Base-by-base conservation (phyloP, 2,329 filamentous ascomycete genomes). In the Verticillium dahliae region DNA sequence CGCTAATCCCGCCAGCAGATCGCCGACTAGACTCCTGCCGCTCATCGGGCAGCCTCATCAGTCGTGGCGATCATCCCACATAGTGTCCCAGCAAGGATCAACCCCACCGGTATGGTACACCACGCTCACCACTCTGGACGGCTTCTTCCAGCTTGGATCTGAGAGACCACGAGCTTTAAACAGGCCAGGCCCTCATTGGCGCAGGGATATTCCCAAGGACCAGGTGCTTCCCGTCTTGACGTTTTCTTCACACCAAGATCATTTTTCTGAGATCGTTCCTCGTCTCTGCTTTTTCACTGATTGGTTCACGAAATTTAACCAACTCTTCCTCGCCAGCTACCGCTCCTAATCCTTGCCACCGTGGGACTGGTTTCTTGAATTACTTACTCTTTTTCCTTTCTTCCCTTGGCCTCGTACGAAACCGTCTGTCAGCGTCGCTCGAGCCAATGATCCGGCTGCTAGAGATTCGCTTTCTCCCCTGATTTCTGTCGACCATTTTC, bases 21-120 rank as follows among this genome's bases (percentile, higher is more conserved):
- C 57, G 57, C 31, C 57, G 45, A 50, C 33, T 50, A 58, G 57
- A 41, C 57, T 58, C 57, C 31, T 41, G 57, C 31, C 57, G 38
- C 45, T 45, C 38, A 31, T 58, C 38, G 57, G 57, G 41, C 57
- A 45, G 45, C 57, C 57, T 58, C 38, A 50, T 50, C 45, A 58
- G 45, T 39, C 50, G 57, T 58, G 57, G 57, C 57, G 57, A 58
- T 58, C 57, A 58, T 50, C 37, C 38, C 45, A 50, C 45, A 50
- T 11, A 50, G 45, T 9, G 3, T 10, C 9, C 45, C 45, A 33
- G 45, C 57, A 58, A 45, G 56, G 57, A 41, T 58, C 35, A 38
- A 39, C 57, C 37, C 37, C 45, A 50, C 45, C 45, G 45, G 22
- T 27, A n/a, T 27, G 18, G 45, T 50, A 41, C 45, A 50, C 45